phyloP scores from a whole-genome alignment of 108 stramenopile species.

The Cyclotella sp. region DNA sequence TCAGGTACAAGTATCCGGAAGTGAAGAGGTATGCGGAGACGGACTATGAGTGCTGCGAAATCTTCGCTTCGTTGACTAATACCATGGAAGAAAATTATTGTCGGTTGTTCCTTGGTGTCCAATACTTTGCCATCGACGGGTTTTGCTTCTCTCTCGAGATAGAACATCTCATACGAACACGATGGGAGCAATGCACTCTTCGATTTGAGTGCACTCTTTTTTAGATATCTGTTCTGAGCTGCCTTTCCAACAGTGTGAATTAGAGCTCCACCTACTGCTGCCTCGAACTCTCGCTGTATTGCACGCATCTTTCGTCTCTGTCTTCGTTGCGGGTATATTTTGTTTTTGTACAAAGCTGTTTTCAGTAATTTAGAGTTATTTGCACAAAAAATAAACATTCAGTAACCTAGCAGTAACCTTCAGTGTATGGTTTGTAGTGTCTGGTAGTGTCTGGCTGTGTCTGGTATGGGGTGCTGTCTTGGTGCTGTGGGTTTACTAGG shows the following conservation, averaged over 20 bases:
- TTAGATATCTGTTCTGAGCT: neutral
- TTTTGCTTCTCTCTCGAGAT: conserved; percentile 6
- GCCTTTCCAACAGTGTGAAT: neutral
- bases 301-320: neutral
- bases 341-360: too few relatives aligned
- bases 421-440: too few relatives aligned
- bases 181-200: neutral
- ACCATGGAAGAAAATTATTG: conserved; percentile 6
- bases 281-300: neutral
- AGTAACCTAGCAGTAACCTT: too few relatives aligned
- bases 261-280: neutral
- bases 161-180: conserved; percentile 2
- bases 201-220: neutral
- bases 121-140: conserved; percentile 1
- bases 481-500: too few relatives aligned
- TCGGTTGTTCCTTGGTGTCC: neutral
- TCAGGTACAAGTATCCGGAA: conserved; percentile 21
- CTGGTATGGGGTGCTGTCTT: too few relatives aligned
- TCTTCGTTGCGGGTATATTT: neutral
- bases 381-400: too few relatives aligned
- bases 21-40: conserved; percentile 13
- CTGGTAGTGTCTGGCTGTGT: too few relatives aligned
- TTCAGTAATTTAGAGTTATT: too few relatives aligned
- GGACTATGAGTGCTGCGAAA: neutral
- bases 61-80: neutral